Base-by-base conservation (phyloP, 768 basidiomycete species). In the Termitomyces sp. region DNA sequence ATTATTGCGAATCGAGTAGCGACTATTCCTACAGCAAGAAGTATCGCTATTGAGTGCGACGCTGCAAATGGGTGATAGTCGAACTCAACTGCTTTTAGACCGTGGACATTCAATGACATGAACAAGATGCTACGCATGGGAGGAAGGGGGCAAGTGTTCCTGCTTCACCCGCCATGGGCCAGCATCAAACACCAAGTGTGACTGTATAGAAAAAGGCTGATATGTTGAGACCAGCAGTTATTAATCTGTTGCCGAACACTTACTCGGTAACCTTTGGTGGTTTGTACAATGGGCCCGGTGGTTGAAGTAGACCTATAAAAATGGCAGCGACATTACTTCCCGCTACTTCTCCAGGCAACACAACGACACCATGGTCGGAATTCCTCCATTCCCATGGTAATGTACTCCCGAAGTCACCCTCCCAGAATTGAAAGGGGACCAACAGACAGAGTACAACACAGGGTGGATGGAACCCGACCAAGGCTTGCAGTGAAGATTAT, bases 381-480 rank as follows among this genome's bases (percentile, higher is more conserved):
- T 2, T 49, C 48, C 48, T 49, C 48, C 48, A 49, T 49, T 49
- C 48, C 48, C 48, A 49, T 49, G 48, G 48, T 49, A 49, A 49
- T 49, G 48, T 49, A 49, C 48, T 49, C 48, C 12, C 48, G 48
- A 17, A 26, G 24, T 17, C 17, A 34, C 35, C 22, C 5, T 3
- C 11, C 35, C 24, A 12, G 26, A 2, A 26, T 38, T 15, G 35
- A 38, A 11, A 38, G 17, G 22, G 5, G 17, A 17, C 35, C 48
- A 49, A 11, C 48, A 38, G 48, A 26, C 48, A 38, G 48, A 49
- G 48, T 49, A 49, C 48, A 49, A 49, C 48, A 49, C 48, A 24
- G 17, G 48, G 48, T 49, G 48, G 48, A 49, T 48, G 35, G n/a
- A 48, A 17, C 35, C 22, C 48, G 48, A 49, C 48, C 48, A 49